phyloP scores from a whole-genome alignment of 192 early-diverging fungal genomes.

The Funneliformis mosseae region DNA sequence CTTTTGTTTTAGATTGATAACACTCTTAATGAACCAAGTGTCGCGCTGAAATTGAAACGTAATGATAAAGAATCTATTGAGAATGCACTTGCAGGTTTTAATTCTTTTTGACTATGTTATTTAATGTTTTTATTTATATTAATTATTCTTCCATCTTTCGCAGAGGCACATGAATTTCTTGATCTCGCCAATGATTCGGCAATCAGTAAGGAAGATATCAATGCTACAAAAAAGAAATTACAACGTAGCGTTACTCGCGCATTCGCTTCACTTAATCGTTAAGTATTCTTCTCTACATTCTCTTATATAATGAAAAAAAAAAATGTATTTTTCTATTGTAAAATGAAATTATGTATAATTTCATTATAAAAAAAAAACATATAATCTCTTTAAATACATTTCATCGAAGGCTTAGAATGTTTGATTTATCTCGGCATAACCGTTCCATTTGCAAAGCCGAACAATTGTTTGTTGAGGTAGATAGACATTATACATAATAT shows the following conservation, averaged over 20 bases:
- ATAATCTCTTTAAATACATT: no score
- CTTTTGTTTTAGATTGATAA: conserved; percentile 51
- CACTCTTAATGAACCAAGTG: conserved; percentile 69
- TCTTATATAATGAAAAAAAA: background rate
- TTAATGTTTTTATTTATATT: background rate
- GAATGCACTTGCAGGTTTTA: conserved; percentile 55
- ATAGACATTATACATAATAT: no score
- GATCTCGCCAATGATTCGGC: conserved; percentile 56
- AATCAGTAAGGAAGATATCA: conserved; percentile 52
- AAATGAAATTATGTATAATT: background rate
- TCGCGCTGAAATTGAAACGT: conserved; percentile 71
- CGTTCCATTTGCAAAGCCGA: no score
- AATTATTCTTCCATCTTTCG: background rate
- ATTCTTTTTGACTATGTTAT: background rate
- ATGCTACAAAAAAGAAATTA: conserved; percentile 64
- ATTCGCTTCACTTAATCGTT: conserved; percentile 51
- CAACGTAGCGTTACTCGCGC: conserved; percentile 65
- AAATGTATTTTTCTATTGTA: background rate
- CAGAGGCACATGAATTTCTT: conserved; percentile 69
- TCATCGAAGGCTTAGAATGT: no score
- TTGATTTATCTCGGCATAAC: no score
- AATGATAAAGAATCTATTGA: conserved; percentile 73
- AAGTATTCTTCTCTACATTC: background rate
- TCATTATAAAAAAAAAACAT: background rate
- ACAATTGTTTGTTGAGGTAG: no score